Base-by-base conservation (phyloP, 805 yeast genomes). In the Nakazawaea siamensis region DNA sequence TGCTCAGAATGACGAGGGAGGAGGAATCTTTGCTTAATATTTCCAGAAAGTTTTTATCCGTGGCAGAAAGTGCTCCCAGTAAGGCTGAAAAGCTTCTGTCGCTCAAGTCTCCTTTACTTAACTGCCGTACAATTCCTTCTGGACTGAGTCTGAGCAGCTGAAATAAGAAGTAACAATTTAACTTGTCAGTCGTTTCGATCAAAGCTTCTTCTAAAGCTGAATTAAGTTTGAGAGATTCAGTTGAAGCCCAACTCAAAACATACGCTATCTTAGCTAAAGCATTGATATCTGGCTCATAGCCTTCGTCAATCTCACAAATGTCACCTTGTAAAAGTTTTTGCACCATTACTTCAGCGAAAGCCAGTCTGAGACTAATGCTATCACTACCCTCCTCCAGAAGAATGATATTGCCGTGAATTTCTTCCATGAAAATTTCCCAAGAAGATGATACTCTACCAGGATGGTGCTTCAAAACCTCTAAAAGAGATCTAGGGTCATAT, bases 361-460 rank as follows among this genome's bases (percentile, higher is more conserved):
- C 26, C 13, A 27, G 12, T n/a, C 8, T 14, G 4, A 31, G 16
- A 11, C 8, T 14, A 12, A 4, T 14, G 13, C 23, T 20, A 5
- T 15, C 16, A 21, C 15, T 13, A 4, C 27, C 10, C 12, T 18
- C 9, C 11, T 11, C 7, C 13, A 5, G 5, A 5, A 17, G 21
- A 3, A 13, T 12, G 8, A n/a, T 18, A n/a, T 25, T 24, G 10
- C 27, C 5, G 24, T 38, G 23, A 11, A 31, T 27, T 5, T 41
- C 34, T n/a, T 37, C 44, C 10, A 17, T 23, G 16, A 41, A 57
- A 11, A 58, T 23, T 33, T 57, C 61, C 51, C 52, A 58, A 27
- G 54, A 50, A 10, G 58, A 44, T 24, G 42, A 43, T 13, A 57
- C 60, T 37, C 66, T 47, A 8, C 62, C 64, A 1, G 66, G 62